These are phyloP conservation scores for Aspergillus eucalypticola DNA, from an alignment of 2,329 filamentous ascomycete species.

Conservation along the genomic window DNA sequence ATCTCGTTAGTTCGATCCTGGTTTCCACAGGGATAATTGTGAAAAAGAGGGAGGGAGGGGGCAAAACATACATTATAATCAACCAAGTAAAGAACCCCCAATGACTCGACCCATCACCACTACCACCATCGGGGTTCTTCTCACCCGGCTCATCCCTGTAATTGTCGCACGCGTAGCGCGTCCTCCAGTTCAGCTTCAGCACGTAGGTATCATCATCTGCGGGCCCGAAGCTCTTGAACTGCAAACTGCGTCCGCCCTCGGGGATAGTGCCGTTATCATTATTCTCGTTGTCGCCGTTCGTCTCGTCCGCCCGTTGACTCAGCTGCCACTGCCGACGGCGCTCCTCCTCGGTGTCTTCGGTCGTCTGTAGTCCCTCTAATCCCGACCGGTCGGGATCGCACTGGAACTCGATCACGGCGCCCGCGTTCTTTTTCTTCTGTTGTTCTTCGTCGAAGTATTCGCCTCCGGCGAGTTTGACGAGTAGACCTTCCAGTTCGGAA, in stretches of 20 bases:
- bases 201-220: slow-evolving; percentile 61
- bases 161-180: slow-evolving; percentile 79
- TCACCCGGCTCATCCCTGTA: slow-evolving; percentile 43
- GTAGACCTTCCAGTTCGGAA: slow-evolving; percentile 68
- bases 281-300: slow-evolving; percentile 20
- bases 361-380: slow-evolving; percentile 56
- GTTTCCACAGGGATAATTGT: not conserved
- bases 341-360: slow-evolving; percentile 30
- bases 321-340: slow-evolving; percentile 20
- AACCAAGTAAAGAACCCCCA: slow-evolving; percentile 99
- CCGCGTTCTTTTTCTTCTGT: slow-evolving; percentile 56
- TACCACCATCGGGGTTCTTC: slow-evolving; percentile 27
- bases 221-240: slow-evolving; percentile 72
- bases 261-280: slow-evolving; percentile 17
- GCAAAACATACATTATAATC: slow-evolving; percentile 74
- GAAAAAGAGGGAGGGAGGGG: slow-evolving; percentile 1
- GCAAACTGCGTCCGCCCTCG: slow-evolving; percentile 58
- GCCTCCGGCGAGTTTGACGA: slow-evolving; percentile 66
- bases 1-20: not conserved
- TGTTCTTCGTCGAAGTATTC: slow-evolving; percentile 46
- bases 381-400: slow-evolving; percentile 75
- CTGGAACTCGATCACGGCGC: slow-evolving; percentile 77
- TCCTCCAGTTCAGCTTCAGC: slow-evolving; percentile 78
- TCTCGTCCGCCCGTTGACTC: slow-evolving; percentile 15
- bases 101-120: slow-evolving; percentile 49